Evolutionary conservation across 106 monocot genomes (phyloP).

Genomic region (Vanilla planifolia): DNA sequence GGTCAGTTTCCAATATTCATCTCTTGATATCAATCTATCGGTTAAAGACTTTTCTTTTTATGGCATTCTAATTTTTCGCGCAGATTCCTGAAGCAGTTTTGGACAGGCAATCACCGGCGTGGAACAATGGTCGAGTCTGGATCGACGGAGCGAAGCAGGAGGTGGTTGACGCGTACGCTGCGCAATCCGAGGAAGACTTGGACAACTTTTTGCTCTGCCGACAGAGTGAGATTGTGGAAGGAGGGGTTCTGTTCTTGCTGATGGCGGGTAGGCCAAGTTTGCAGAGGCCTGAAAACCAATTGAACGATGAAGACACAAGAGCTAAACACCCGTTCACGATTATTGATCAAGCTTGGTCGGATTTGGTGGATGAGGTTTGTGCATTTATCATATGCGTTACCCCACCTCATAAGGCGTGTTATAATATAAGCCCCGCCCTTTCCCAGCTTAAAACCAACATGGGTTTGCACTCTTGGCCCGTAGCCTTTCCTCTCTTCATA

Average conservation of each 20-base stretch:
- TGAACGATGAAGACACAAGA: slow-evolving; percentile 53
- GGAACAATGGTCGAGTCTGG: slow-evolving; percentile 56
- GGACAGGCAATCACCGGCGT: slow-evolving; percentile 26
- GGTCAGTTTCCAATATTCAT: slow-evolving; percentile 8
- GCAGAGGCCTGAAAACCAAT: slow-evolving; percentile 39
- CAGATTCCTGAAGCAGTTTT: slow-evolving; percentile 47
- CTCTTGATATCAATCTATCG: not conserved
- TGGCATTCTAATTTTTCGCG: not conserved
- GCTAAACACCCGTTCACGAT: slow-evolving; percentile 57
- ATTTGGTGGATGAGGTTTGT: slow-evolving; percentile 38
- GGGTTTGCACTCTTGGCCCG: slow-evolving; percentile 8
- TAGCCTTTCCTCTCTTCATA: not conserved
- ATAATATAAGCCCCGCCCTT: not conserved
- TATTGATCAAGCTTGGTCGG: slow-evolving; percentile 60
- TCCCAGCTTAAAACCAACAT: slow-evolving; percentile 19
- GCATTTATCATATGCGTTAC: not conserved
- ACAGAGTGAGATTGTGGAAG: slow-evolving; percentile 33
- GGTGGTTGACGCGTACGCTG: slow-evolving; percentile 45
- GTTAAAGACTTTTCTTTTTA: not conserved
- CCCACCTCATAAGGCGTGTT: not conserved
- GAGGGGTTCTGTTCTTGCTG: slow-evolving; percentile 41
- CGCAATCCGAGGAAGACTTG: slow-evolving; percentile 45
- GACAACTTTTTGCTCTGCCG: slow-evolving; percentile 33
- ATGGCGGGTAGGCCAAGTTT: slow-evolving; percentile 44
- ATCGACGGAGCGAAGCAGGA: slow-evolving; percentile 45